Evolutionary conservation across 768 basidiomycete species (phyloP), one percentile per base, ranked within the genome.

Genomic region (Termitomyces sp.): DNA sequence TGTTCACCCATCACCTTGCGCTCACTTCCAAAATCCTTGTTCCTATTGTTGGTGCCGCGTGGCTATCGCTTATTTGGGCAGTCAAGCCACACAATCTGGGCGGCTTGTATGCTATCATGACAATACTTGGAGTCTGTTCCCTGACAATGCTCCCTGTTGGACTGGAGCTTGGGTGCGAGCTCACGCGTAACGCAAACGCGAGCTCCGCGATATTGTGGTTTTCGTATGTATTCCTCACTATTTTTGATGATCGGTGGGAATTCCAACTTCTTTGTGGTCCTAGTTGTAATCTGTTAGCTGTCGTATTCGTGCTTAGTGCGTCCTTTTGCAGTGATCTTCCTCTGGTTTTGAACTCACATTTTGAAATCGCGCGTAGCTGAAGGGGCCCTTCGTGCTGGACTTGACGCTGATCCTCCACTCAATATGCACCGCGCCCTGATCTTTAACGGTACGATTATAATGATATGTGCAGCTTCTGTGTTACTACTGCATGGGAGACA

Each of bases 41-140:
- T 16, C 91, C 91, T 1, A 67, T 86, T 46, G 74, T 89, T 6
- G 86, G 78, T 16, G 76, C 65, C 1, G 76, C 78, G 24, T 93
- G 91, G 90, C 69, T 93, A 15, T 82, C 84, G 5, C 72, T 93
- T 18, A 86, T 94, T 34, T 94, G 91, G 92, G 90, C 87, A 89
- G 90, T 88, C 39, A 81, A 77, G 58, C 84, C 83, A 9, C 66
- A 88, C 62, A 85, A 91, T 63, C 68, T 73, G 1, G 84, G 70
- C 1, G 84, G 76, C 0, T 69, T 93, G 9, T 94, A 84, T 67
- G 78, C 76, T 4, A 75, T 93, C 49, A 85, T 89, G 76, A 80
- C 80, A 4, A 67, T 93, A 34, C 80, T 93, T 34, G 93, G 93
- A 16, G 72, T 81, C 15, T 71, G 78, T 49, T 85, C 85, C 3